Conservation (phyloP, 345 rosid genomes). For the Linum trigynum region DNA sequence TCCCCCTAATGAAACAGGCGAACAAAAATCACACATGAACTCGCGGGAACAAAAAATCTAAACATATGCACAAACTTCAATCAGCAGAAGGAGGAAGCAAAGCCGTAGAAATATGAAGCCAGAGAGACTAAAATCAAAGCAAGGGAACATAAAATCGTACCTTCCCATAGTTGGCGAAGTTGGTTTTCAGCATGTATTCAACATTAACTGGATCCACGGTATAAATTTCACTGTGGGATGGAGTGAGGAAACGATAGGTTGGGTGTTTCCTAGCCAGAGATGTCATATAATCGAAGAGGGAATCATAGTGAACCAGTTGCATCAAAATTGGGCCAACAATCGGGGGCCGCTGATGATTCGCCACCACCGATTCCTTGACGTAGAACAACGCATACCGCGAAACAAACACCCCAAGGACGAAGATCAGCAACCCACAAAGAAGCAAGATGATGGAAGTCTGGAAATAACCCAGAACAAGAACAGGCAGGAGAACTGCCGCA, state of each 20-base stretch:
- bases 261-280: conserved; percentile 19
- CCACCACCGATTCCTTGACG: conserved; percentile 17
- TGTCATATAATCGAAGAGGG: conserved; percentile 30
- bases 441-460: conserved; percentile 11
- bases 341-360: conserved; percentile 27
- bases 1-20: conserved; percentile 20
- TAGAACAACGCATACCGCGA: conserved; percentile 9
- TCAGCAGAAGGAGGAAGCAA: too few relatives aligned
- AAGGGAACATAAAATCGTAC: conserved; percentile 2
- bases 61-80: too few relatives aligned
- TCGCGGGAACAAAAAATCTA: not conserved
- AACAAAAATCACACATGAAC: not conserved
- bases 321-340: conserved; percentile 27
- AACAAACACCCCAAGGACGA: conserved; percentile 3
- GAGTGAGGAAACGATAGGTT: conserved; percentile 22
- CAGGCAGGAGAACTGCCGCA: conserved; percentile 14
- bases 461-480: conserved; percentile 14
- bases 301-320: conserved; percentile 22
- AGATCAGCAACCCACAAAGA: conserved; percentile 12
- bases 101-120: too few relatives aligned
- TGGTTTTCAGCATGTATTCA: conserved; percentile 36
- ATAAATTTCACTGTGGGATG: conserved; percentile 26
- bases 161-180: conserved; percentile 36
- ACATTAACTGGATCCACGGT: conserved; percentile 31
- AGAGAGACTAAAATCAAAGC: too few relatives aligned